Conservation (phyloP, 257 asterid species). For the Scutellaria galericulata region DNA sequence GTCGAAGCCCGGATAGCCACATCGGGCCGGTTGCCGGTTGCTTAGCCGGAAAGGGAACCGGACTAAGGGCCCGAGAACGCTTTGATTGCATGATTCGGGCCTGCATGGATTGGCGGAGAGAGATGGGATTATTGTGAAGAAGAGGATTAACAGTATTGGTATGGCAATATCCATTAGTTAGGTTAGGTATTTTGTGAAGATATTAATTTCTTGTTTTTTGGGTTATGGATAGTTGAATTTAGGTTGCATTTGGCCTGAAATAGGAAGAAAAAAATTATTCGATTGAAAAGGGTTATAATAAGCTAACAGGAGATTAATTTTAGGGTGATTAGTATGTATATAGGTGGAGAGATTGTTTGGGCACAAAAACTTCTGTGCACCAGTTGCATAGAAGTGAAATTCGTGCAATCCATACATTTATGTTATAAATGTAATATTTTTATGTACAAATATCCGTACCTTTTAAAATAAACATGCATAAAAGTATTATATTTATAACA, state of each 20-base stretch:
- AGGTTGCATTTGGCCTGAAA: not conserved
- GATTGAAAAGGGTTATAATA: not conserved
- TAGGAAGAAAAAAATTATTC: conserved; percentile 8
- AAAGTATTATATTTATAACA: too few relatives aligned
- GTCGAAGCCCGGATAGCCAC: conserved; percentile 77
- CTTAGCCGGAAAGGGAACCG: conserved; percentile 73
- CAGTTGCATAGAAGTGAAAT: too few relatives aligned
- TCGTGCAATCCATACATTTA: too few relatives aligned
- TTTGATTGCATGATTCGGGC: conserved; percentile 50
- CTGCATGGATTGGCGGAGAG: conserved; percentile 43
- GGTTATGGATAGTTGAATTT: not conserved
- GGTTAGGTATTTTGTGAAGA: not conserved
- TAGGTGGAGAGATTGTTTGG: not conserved
- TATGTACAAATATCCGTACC: too few relatives aligned
- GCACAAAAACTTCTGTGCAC: too few relatives aligned
- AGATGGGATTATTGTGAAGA: conserved; percentile 28
- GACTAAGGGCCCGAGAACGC: conserved; percentile 49
- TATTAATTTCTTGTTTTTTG: too few relatives aligned
- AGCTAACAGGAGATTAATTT: not conserved
- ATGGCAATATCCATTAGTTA: conserved; percentile 31
- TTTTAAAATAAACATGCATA: too few relatives aligned
- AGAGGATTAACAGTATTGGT: conserved; percentile 26
- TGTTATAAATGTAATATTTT: too few relatives aligned
- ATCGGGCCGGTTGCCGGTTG: conserved; percentile 44
- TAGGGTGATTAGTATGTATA: conserved; percentile 3